Evolutionary conservation across 176 grass and related monocot species (phyloP), one percentile per base, ranked within the genome.

Genomic region (Microstegium vimineum): DNA sequence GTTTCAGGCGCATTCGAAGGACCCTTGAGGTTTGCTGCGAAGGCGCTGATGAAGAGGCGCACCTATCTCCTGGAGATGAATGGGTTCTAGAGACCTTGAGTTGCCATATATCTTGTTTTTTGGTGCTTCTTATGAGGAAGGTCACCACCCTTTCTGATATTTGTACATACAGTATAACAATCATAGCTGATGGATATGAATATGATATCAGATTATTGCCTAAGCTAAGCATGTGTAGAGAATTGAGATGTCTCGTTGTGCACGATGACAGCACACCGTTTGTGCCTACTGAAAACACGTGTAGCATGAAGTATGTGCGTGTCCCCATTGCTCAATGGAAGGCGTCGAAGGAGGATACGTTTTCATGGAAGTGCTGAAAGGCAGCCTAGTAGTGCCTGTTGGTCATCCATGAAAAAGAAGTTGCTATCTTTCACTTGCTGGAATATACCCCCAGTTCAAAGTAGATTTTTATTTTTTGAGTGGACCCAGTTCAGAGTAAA

Each of bases 1-100:
- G 88, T 91, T 26, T 83, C 83, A 10, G 83, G 81, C 43, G 88
- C 95, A 27, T 97, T 97, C 66, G 92, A 97, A 26, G 92, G 81
- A 33, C 86, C 90, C 4, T 86, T 90, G 82, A 89, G 76, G 32
- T 82, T 77, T 5, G 92, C 90, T 2, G 92, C 77, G 2, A 94
- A 86, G 83, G 74, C 88, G 0, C 83, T 97, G 81, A 92, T 94
- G 92, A 91, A 89, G 83, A 84, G 88, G 56, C 88, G 92, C 51
- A 94, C 92, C 5, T 94, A 94, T 65, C 92, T 97, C 11, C 75
- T 97, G 71, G 95, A 97, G 83, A 97, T 94, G 94, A 97, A 97
- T 87, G 90, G 92, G 10, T 97, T 97, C 80, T 97, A 91, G 89
- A 59, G 73, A 12, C 9, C 16, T 64, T 23, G 42, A 63, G 40